Conservation (phyloP, 306 rosid species). For the Sicyos edulis region DNA sequence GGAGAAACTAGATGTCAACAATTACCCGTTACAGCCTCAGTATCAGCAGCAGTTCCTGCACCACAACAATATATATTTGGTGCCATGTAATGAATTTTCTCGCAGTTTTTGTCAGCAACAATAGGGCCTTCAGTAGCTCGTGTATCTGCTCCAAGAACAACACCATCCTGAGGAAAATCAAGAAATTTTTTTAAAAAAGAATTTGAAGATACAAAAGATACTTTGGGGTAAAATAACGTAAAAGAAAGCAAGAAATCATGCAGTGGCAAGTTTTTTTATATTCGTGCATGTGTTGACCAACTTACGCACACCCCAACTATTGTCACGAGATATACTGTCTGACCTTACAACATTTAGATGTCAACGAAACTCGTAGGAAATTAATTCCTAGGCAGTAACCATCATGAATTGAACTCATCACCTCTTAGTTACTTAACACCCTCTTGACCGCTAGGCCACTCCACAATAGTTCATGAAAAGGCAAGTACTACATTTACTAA, state of each 20-base stretch:
- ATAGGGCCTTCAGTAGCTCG: conserved; percentile 95
- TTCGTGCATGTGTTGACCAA: no score
- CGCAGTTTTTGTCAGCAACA: conserved; percentile 90
- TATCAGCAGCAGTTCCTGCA: conserved; percentile 98
- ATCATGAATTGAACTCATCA: no score
- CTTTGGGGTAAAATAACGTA: neutral
- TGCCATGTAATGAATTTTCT: conserved; percentile 95
- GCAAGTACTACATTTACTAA: neutral
- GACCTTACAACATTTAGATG: no score
- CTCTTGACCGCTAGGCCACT: no score
- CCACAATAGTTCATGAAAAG: no score
- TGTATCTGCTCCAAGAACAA: conserved; percentile 97
- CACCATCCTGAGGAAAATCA: conserved; percentile 60
- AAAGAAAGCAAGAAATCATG: neutral
- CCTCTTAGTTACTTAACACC: no score
- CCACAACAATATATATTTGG: conserved; percentile 97
- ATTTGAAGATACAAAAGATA: neutral
- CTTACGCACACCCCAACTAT: no score
- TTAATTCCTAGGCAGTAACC: no score
- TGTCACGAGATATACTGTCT: no score
- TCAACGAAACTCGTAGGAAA: no score
- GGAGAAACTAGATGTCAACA: conserved; percentile 1
- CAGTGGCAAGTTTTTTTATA: neutral
- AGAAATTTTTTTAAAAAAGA: neutral
- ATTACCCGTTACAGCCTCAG: conserved; percentile 96